A percentile compares a stretch with the other conserved stretches of the same genome.
Conservation (phyloP, 2,329 filamentous ascomycete species). For the Fusarium decemcellulare region DNA sequence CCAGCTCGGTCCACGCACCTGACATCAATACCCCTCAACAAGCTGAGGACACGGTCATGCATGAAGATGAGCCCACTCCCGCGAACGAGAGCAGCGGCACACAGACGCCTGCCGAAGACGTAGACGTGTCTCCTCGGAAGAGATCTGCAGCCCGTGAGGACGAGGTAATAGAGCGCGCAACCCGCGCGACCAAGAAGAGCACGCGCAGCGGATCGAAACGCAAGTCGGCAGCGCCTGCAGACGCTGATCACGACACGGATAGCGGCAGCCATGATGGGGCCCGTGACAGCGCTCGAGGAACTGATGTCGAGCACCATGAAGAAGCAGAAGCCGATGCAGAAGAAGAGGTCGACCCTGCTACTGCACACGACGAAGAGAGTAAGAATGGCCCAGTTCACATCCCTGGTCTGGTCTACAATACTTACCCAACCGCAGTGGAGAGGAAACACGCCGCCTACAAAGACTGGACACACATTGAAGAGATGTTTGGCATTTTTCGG, state of each 20-base stretch:
- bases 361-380: constrained; percentile 77
- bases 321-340: constrained; percentile 70
- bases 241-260: constrained; percentile 51
- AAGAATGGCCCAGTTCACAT: constrained; percentile 43
- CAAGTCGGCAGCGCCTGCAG: constrained; percentile 50
- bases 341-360: constrained; percentile 71
- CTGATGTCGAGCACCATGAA: constrained; percentile 62
- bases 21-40: constrained; percentile 51
- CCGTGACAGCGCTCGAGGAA: constrained; percentile 53
- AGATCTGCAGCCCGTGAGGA: constrained; percentile 49
- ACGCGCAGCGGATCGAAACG: constrained; percentile 57
- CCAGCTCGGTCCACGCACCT: constrained; percentile 61
- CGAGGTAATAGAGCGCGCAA: constrained; percentile 50
- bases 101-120: constrained; percentile 64
- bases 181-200: constrained; percentile 56
- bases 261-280: constrained; percentile 51
- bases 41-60: constrained; percentile 50
- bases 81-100: constrained; percentile 55
- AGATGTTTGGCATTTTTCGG: constrained; percentile 88
- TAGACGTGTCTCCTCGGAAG: constrained; percentile 50
- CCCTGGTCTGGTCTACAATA: constrained; percentile 20
- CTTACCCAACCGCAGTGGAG: constrained; percentile 68
- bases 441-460: constrained; percentile 86
- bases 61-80: constrained; percentile 54
- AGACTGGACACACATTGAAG: constrained; percentile 84